Evolutionary conservation across 768 basidiomycete species (phyloP).

Genomic region (Naganishia randhawae): DNA sequence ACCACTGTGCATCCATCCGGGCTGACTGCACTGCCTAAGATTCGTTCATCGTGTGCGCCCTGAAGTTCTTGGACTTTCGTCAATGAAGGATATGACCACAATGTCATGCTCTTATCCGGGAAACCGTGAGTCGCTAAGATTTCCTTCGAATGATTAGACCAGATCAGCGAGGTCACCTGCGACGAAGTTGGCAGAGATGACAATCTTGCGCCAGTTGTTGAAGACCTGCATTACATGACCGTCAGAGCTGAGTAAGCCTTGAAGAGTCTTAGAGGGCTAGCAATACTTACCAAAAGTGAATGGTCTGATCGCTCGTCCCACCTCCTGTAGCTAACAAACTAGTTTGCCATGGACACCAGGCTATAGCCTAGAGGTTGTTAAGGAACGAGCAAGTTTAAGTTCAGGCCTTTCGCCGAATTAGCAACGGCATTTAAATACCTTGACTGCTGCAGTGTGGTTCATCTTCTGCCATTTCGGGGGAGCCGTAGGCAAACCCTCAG

Average conservation of each 20-base stretch:
- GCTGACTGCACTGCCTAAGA: slow-evolving; percentile 76
- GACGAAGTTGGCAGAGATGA: slow-evolving; percentile 81
- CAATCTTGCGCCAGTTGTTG: slow-evolving; percentile 75
- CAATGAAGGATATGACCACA: slow-evolving; percentile 70
- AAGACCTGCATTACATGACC: slow-evolving; percentile 28
- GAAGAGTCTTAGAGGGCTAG: background rate
- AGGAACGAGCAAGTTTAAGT: background rate
- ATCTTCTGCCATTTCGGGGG: slow-evolving; percentile 80
- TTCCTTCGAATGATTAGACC: slow-evolving; percentile 82
- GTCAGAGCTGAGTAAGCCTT: background rate
- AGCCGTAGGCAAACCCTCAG: slow-evolving; percentile 40
- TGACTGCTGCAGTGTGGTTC: slow-evolving; percentile 78
- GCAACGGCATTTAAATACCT: slow-evolving; percentile 44
- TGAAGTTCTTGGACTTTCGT: slow-evolving; percentile 77
- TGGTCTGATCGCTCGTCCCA: slow-evolving; percentile 78
- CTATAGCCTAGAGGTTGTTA: slow-evolving; percentile 67
- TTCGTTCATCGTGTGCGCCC: slow-evolving; percentile 87
- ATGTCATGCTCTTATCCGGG: slow-evolving; percentile 57
- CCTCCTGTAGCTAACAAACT: slow-evolving; percentile 88
- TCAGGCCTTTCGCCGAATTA: background rate
- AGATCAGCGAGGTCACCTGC: slow-evolving; percentile 87
- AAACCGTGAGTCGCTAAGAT: slow-evolving; percentile 89
- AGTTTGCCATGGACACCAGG: slow-evolving; percentile 96
- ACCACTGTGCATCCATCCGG: slow-evolving; percentile 88
- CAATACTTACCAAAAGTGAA: slow-evolving; percentile 46